phyloP scores from a whole-genome alignment of 192 early-diverging fungal genomes.

The Coemansia erecta region DNA sequence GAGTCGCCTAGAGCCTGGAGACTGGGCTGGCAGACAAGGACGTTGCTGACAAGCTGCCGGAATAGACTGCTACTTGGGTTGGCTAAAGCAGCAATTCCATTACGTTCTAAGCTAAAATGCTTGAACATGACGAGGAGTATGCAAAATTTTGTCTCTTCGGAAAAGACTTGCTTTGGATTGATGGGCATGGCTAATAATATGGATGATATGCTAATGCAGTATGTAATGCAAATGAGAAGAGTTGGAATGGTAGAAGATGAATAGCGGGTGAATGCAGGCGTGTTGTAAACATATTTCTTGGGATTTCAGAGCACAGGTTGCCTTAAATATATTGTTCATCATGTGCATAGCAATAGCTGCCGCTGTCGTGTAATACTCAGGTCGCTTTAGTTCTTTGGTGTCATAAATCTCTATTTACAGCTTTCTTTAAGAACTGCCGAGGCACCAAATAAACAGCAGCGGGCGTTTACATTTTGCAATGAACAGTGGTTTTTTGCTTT shows the following conservation, averaged over 20 bases:
- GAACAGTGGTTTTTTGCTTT: background rate
- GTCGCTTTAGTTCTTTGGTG: background rate
- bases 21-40: conserved; percentile 22
- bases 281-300: too few species aligned
- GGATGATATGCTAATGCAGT: background rate
- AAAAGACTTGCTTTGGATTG: conserved; percentile 23
- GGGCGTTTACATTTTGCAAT: background rate
- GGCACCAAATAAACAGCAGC: background rate
- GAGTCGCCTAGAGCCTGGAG: conserved; percentile 2
- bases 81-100: conserved; percentile 22
- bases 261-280: background rate
- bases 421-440: background rate
- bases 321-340: too few species aligned
- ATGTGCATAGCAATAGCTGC: too few species aligned
- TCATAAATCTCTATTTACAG: background rate
- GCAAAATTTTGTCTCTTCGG: conserved; percentile 27
- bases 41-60: conserved; percentile 4
- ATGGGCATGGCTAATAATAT: background rate
- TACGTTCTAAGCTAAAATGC: conserved; percentile 24
- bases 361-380: too few species aligned
- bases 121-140: conserved; percentile 34
- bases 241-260: background rate
- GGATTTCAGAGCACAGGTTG: too few species aligned
- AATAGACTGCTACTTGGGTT: conserved; percentile 16
- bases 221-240: background rate